Conservation (phyloP, 225 moss, liverwort and hornwort genomes). For the Ulota crispa region DNA sequence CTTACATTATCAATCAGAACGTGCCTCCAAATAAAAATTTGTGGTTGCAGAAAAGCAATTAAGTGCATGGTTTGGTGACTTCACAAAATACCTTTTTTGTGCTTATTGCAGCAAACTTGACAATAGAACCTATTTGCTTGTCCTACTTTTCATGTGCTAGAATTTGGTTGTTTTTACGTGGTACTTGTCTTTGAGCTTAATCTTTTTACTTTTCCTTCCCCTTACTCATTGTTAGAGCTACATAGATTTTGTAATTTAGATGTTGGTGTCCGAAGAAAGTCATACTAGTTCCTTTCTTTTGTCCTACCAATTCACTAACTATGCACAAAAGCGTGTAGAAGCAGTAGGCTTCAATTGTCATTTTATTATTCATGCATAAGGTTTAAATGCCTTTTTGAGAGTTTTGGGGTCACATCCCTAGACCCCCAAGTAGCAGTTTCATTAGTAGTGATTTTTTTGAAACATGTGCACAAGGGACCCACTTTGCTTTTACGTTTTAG, state of each 20-base stretch:
- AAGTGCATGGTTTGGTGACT: neutral
- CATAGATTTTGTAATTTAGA: too few relatives aligned
- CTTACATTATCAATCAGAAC: too few relatives aligned
- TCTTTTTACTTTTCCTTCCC: too few relatives aligned
- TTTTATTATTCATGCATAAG: neutral
- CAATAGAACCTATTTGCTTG: neutral
- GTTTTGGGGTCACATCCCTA: too few relatives aligned
- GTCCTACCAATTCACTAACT: neutral
- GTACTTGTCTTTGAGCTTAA: too few relatives aligned
- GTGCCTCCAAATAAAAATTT: too few relatives aligned
- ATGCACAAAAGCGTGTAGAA: too few relatives aligned
- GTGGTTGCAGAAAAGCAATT: neutral
- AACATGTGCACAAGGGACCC: neutral
- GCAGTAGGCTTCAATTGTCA: accelerated
- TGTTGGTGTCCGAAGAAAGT: neutral
- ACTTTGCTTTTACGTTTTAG: too few relatives aligned
- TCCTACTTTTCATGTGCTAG: neutral
- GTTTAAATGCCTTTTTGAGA: too few relatives aligned
- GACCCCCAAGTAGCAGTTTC: too few relatives aligned
- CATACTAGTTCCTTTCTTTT: neutral
- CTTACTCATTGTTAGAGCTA: neutral
- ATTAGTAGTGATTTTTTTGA: too few relatives aligned
- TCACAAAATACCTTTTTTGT: neutral
- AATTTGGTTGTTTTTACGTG: neutral
- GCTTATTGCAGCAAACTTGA: neutral